Evolutionary conservation across 768 basidiomycete species (phyloP), one percentile per base, ranked within the genome.

Genomic region (Termitomyces sp.): DNA sequence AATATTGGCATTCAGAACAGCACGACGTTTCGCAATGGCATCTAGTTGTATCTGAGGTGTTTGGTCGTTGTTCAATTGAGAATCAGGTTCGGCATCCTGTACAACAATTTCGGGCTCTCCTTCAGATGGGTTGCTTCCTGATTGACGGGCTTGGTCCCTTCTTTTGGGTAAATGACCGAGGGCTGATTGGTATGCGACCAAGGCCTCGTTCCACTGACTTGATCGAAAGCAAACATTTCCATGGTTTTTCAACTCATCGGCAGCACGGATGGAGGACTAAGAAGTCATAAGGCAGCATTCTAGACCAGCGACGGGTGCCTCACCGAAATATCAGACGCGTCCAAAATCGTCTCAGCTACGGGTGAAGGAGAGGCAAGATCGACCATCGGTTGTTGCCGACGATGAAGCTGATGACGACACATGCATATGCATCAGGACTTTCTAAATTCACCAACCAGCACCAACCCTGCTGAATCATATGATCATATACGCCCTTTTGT

Each of bases 1-100:
- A 39, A 96, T 85, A 68, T 98, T 98, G n/a, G 89, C 87, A 68
- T 90, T 82, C 63, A 95, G 69, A 16, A 91, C 78, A 32, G 93
- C 85, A 53, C 91, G 81, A 26, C 81, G 77, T 65, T 85, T 86
- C 13, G 76, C 73, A 61, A 78, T 82, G 52, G 84, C 76, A 37
- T 69, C 64, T 58, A 55, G 55, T 26, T 63, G 56, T 57, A 42
- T 44, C 42, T 56, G 42, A 51, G 36, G 39, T 32, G 47, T 39
- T 52, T n/a, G 55, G 56, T 18, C 62, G 57, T 40, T 58, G 56
- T 34, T 68, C 57, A 40, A 60, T 13, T 71, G 71, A 32, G 62
- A 62, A 22, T 56, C 59, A 18, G 61, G 55, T 34, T 66, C 58
- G 8, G 68, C 67, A n/a, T 65, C 65, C 37, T 69, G 60, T 37